Conservation (phyloP, 208 protist genomes). For the Leishmania braziliensis region DNA sequence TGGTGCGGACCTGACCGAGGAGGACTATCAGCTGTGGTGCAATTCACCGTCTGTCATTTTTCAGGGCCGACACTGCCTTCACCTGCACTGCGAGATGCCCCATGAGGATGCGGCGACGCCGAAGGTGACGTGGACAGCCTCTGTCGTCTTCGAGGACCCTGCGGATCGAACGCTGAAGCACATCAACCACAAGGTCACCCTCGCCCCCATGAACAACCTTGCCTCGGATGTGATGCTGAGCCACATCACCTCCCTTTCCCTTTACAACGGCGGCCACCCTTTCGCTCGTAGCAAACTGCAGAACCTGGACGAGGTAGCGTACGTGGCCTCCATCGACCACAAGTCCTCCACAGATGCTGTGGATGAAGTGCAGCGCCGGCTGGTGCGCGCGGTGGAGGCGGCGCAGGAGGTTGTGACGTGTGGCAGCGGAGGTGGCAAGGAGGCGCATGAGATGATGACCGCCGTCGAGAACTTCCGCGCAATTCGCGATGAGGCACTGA, state of each 20-base stretch:
- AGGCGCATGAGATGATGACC: slow-evolving; percentile 33
- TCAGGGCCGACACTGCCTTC: slow-evolving; percentile 34
- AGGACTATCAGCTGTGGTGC: slow-evolving; percentile 62
- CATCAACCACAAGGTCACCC: slow-evolving; percentile 29
- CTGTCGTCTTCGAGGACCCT: slow-evolving; percentile 30
- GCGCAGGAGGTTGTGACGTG: slow-evolving; percentile 26
- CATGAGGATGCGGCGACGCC: slow-evolving; percentile 30
- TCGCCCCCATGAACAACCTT: slow-evolving; percentile 37
- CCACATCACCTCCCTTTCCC: slow-evolving; percentile 52
- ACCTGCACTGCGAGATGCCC: slow-evolving; percentile 61
- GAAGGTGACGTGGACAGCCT: slow-evolving; percentile 42
- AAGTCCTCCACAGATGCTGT: slow-evolving; percentile 33
- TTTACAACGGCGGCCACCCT: slow-evolving; percentile 54
- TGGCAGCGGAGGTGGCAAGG: slow-evolving; percentile 40
- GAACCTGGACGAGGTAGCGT: slow-evolving; percentile 74
- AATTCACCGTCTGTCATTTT: slow-evolving; percentile 51
- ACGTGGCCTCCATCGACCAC: slow-evolving; percentile 36
- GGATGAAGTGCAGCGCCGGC: slow-evolving; percentile 32
- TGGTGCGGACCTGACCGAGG: slow-evolving; percentile 24
- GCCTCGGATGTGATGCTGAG: slow-evolving; percentile 70
- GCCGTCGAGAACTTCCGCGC: slow-evolving; percentile 42
- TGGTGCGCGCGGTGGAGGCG: slow-evolving; percentile 30
- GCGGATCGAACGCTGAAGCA: slow-evolving; percentile 34
- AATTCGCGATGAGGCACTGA: slow-evolving; percentile 48
- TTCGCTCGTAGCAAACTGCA: slow-evolving; percentile 54